A percentile compares a stretch with the other conserved stretches of the same genome.
phyloP scores from a whole-genome alignment of 805 yeast species.

The Lipomyces spencermartinsiae region DNA sequence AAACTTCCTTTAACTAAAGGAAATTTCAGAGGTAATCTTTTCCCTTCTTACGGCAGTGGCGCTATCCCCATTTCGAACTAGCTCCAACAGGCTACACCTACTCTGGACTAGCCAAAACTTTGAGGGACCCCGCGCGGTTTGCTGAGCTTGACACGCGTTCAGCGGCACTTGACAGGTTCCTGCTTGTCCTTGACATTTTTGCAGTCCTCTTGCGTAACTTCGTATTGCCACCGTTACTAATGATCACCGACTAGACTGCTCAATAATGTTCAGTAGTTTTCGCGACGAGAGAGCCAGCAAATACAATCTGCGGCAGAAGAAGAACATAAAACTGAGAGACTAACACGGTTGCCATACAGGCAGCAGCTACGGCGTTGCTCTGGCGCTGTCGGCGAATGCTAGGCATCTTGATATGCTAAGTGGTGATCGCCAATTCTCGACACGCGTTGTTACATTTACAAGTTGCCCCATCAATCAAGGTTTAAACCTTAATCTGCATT shows the following conservation, averaged over 20 bases:
- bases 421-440: too few relatives aligned
- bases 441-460: too few relatives aligned
- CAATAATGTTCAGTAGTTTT: not conserved
- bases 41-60: not conserved
- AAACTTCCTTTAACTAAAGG: not conserved
- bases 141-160: not conserved
- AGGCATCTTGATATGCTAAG: too few relatives aligned
- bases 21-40: not conserved
- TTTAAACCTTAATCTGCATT: too few relatives aligned
- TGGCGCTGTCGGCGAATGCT: too few relatives aligned
- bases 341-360: too few relatives aligned
- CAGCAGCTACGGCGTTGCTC: too few relatives aligned
- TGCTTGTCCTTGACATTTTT: not conserved
- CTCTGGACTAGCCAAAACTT: not conserved
- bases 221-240: not conserved
- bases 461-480: too few relatives aligned
- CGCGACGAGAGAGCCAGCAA: not conserved
- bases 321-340: too few relatives aligned
- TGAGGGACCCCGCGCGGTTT: not conserved
- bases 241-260: not conserved
- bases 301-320: too few relatives aligned
- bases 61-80: constrained; percentile 1
- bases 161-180: not conserved
- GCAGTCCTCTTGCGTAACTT: not conserved
- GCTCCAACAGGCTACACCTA: not conserved